Base-by-base conservation (phyloP, 2,329 filamentous ascomycete species). In the Sporothrix euskadiensis region DNA sequence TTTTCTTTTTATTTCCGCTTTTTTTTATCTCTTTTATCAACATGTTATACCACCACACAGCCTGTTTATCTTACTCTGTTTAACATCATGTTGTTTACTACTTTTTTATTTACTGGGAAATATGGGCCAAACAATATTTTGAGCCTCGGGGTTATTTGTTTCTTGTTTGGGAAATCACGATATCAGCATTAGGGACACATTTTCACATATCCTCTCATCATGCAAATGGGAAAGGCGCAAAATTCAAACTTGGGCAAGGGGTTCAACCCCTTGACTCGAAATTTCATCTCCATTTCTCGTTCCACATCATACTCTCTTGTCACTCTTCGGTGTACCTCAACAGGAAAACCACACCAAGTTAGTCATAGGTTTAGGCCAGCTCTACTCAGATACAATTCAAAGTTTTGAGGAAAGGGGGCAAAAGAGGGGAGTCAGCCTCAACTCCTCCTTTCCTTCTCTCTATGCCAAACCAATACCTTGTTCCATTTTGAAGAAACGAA, bases 31-130 rank as follows among this genome's bases (percentile, higher is more conserved):
- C 6, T 35, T 71, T 26, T 63, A 49, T 41, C 54, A 52, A 49
- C 54, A 61, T 71, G 56, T 71, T 71, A 71, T 71, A 71, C 69
- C 69, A 71, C 69, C 39, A 61, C n/a, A 49, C 56, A 63, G 54
- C 52, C 54, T 59, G 54, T 49, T 59, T 66, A 66, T 22, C 12
- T 70, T 56, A 69, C 49, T 35, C 41, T 70, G 56, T 59, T 59
- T 59, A 49, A 19, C 8, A 68, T 54, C 66, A 54, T 39, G 66
- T 71, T 71, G 54, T 71, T 39, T 71, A 19, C 44, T 49, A 49
- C 6, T 71, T 59, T 59, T 26, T 56, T 47, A 44, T 26, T n/a
- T 26, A 12, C 26, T 41, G 30, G 66, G 66, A 69, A 22, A 56
- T 49, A 16, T 49, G 66, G 66, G 66, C 47, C 47, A 69, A 22